A percentile compares a stretch with the other conserved stretches of the same genome.
These are phyloP conservation scores for Clavispora carvajalis DNA, from an alignment of 805 yeast species.

Conservation along the genomic window DNA sequence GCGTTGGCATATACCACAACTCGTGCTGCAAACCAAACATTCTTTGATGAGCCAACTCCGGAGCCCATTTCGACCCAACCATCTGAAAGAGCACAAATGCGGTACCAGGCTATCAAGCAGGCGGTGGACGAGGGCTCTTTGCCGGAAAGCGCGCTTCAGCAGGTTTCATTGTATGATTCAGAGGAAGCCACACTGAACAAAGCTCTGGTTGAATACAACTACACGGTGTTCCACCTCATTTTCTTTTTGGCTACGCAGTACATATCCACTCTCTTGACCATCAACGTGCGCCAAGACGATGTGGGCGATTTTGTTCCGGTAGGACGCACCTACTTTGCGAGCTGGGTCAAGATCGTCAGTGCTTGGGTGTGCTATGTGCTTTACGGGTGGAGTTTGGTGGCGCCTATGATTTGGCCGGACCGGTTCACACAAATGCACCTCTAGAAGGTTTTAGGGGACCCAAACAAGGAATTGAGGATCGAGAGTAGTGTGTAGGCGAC, in stretches of 20 bases:
- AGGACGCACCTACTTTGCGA: conserved; percentile 91
- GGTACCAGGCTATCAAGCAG: conserved; percentile 82
- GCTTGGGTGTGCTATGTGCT: conserved; percentile 87
- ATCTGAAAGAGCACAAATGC: conserved; percentile 58
- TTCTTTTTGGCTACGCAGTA: conserved; percentile 96
- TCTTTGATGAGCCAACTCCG: conserved; percentile 34
- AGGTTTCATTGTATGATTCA: conserved; percentile 53
- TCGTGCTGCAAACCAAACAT: conserved; percentile 76
- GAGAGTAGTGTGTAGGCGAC: too few relatives aligned
- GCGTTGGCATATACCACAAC: conserved; percentile 98
- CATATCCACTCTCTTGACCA: conserved; percentile 88
- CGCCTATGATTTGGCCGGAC: conserved; percentile 89
- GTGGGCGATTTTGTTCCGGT: conserved; percentile 92
- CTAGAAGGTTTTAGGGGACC: too few relatives aligned
- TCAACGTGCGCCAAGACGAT: conserved; percentile 80
- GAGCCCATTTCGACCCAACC: conserved; percentile 38
- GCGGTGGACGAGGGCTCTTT: conserved; percentile 96
- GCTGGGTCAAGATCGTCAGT: conserved; percentile 89
- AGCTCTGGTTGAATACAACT: conserved; percentile 70
- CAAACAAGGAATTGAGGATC: too few relatives aligned
- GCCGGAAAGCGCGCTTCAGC: conserved; percentile 86
- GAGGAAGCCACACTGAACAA: conserved; percentile 47
- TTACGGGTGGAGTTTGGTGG: conserved; percentile 86
- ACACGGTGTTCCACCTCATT: conserved; percentile 81
- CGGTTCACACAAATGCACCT: conserved; percentile 44